Evolutionary conservation across 1,139 yeast genomes (phyloP), one percentile per base, ranked within the genome.

Genomic region (Debaryomyces coudertii): DNA sequence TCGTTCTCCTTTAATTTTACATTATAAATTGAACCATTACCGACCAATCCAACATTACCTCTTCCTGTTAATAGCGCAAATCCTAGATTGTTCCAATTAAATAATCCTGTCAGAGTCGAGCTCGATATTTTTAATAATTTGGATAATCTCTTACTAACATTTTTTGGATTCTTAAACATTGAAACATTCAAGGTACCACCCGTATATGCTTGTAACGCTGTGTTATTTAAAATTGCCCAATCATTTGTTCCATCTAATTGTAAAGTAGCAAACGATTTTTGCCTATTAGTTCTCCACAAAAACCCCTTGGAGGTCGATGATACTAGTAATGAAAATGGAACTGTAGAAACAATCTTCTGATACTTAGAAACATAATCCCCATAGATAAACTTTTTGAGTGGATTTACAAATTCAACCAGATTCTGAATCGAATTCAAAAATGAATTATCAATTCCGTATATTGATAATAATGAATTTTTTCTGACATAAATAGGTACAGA

Each of bases 31-130:
- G 78, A 69, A 0, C 88, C 87, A 25, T 68, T 65, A 1, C 86
- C 87, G 12, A 73, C 76, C n/a, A 83, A 53, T 2, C 82, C 83
- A 1, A 73, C 72, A 45, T 73, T 76, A 0, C 89, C 89, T 50
- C 88, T 67, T 0, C 89, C 89, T 28, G 77, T 71, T 7, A 82
- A 53, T 34, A 79, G 65, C 0, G 73, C 65, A 54, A 73, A 82
- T 0, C 82, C 83, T 3, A 61, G 47, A 36, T 58, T 58, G 38
- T 52, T 52, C 68, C 69, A 71, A 24, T 53, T 55, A 47, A 56
- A 55, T 24, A 77, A 56, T 0, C 82, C 81, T 1, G 79, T 72
- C 2, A 56, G 48, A 1, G 67, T 54, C 14, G 61, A 51, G 2
- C 49, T 40, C 7, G 65, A 53, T 20, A 63, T 48, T 2, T 56